phyloP scores from a whole-genome alignment of 1,284 basidiomycete species.

The Lentinus polychrous region DNA sequence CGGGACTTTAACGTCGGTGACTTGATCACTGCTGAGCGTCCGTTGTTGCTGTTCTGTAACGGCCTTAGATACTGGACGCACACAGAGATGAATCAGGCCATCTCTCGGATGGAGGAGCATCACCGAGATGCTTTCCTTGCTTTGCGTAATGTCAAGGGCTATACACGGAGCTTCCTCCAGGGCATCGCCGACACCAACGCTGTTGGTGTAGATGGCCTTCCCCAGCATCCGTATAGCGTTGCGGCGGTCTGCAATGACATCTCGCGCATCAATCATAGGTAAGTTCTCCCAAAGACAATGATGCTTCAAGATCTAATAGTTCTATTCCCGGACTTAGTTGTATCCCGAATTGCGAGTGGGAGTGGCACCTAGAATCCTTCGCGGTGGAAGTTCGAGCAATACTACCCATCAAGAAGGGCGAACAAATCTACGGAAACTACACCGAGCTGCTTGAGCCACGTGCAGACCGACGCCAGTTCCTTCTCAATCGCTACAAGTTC shows the following conservation, averaged over 20 bases:
- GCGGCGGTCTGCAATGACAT: conserved; percentile 13
- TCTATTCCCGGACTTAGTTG: conserved; percentile 12
- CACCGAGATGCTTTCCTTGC: conserved; percentile 6
- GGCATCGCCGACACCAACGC: conserved; percentile 17
- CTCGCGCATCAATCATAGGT: conserved; percentile 20
- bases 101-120: background rate
- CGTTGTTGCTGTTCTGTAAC: conserved; percentile 10
- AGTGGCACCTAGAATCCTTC: conserved; percentile 12
- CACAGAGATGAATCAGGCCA: conserved; percentile 4
- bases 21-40: conserved; percentile 12
- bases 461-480: conserved; percentile 7
- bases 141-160: conserved; percentile 9
- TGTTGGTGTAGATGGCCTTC: conserved; percentile 10
- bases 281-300: background rate
- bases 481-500: conserved; percentile 14
- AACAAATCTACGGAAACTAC: conserved; percentile 15
- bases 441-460: conserved; percentile 11
- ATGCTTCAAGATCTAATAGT: background rate
- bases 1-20: conserved; percentile 7
- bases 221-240: conserved; percentile 7
- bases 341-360: conserved; percentile 14
- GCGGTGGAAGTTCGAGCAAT: conserved; percentile 14
- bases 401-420: conserved; percentile 10
- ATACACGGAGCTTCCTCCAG: conserved; percentile 2
- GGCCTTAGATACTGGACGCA: background rate